Percentiles rank a stretch among this genome's conserved stretches.
Conservation (phyloP, 2,329 filamentous ascomycete genomes). For the Trichoderma atrobrunneum region DNA sequence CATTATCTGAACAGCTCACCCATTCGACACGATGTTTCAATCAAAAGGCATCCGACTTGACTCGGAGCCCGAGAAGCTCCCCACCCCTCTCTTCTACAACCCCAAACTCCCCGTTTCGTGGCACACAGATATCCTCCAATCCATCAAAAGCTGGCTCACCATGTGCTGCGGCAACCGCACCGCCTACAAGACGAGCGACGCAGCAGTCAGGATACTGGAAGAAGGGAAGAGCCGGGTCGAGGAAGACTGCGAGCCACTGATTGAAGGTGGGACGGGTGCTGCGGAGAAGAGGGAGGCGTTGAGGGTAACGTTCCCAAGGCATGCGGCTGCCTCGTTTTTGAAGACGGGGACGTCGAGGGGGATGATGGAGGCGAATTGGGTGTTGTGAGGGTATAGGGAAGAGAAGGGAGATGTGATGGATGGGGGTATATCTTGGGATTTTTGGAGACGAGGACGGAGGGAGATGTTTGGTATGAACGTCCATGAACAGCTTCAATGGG, state of each 20-base stretch:
- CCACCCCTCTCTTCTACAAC: not conserved
- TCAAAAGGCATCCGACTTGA: slow-evolving; percentile 8
- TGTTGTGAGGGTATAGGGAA: slow-evolving; percentile 24
- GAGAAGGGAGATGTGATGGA: not conserved
- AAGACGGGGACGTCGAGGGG: slow-evolving; percentile 40
- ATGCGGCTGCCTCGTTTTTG: slow-evolving; percentile 42
- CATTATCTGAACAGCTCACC: not conserved
- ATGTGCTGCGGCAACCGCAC: slow-evolving; percentile 19
- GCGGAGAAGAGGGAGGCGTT: not conserved
- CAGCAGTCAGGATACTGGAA: not conserved
- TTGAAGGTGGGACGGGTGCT: slow-evolving; percentile 1
- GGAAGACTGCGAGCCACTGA: slow-evolving; percentile 24
- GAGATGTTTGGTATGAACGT: not conserved
- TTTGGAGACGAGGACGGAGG: too few species aligned
- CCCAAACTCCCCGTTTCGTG: not conserved
- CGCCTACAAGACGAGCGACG: slow-evolving; percentile 2
- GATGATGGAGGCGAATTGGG: slow-evolving; percentile 39
- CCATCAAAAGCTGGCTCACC: slow-evolving; percentile 20
- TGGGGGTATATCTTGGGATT: not conserved
- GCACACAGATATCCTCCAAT: not conserved
- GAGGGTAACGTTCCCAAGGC: slow-evolving; percentile 32
- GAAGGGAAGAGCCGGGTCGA: not conserved
- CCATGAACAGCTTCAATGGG: not conserved
- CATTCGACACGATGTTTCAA: not conserved
- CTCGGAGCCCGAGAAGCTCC: not conserved